phyloP scores from a whole-genome alignment of 495 filamentous ascomycete genomes.

The Penicillium cinerascens region DNA sequence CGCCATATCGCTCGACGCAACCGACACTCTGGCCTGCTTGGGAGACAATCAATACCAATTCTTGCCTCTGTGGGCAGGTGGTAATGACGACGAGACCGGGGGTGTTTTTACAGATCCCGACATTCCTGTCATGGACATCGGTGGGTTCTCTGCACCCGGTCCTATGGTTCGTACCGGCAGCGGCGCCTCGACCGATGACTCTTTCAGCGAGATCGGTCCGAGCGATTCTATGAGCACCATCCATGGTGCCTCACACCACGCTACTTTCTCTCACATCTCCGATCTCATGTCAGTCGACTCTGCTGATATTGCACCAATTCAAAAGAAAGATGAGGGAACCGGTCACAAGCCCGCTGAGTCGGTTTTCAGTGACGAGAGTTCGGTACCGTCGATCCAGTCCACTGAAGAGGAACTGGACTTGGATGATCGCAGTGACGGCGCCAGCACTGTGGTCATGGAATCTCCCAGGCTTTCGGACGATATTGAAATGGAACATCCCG shows the following conservation, averaged over 20 bases:
- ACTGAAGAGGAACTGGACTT: not conserved
- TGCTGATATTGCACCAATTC: not conserved
- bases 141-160: conserved; percentile 42
- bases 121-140: conserved; percentile 36
- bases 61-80: conserved; percentile 55
- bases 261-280: conserved; percentile 26
- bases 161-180: conserved; percentile 42
- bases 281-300: conserved; percentile 30
- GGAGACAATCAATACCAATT: conserved; percentile 48
- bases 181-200: conserved; percentile 16
- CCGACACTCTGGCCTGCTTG: conserved; percentile 46
- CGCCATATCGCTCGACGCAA: conserved; percentile 18
- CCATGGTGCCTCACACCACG: conserved; percentile 31
- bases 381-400: not conserved
- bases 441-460: conserved; percentile 9
- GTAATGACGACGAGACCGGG: conserved; percentile 51
- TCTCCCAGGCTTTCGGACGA: conserved; percentile 8
- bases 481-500: conserved; percentile 1
- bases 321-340: not conserved
- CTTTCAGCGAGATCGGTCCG: conserved; percentile 22
- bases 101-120: conserved; percentile 46
- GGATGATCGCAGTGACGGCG: conserved; percentile 2
- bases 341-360: not conserved
- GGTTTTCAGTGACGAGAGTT: not conserved
- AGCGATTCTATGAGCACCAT: conserved; percentile 33